A percentile compares a stretch with the other conserved stretches of the same genome.
Evolutionary conservation across 768 basidiomycete genomes (phyloP).

Genomic region (Phanerochaete carnosa): DNA sequence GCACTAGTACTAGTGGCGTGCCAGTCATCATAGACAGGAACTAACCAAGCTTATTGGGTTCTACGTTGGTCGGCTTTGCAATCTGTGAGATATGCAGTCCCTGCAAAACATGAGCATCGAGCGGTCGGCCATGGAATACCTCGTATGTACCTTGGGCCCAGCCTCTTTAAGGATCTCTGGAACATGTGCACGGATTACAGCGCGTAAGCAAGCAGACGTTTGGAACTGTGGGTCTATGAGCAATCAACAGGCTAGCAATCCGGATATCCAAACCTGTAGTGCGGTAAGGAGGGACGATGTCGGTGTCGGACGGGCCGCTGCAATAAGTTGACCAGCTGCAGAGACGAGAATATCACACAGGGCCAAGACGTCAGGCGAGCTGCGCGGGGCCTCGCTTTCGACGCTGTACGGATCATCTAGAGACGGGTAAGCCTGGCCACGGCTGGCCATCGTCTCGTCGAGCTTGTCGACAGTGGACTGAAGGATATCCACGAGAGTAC

Average conservation of each 20-base stretch:
- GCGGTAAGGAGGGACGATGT: constrained; percentile 15
- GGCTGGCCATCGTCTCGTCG: constrained; percentile 19
- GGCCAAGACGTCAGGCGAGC: constrained; percentile 25
- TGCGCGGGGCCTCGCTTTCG: constrained; percentile 28
- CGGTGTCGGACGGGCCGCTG: constrained; percentile 27
- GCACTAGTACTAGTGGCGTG: not conserved
- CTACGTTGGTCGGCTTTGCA: constrained; percentile 18
- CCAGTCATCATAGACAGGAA: not conserved
- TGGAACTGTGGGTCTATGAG: constrained; percentile 6
- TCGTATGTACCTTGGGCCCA: constrained; percentile 19
- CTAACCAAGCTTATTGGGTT: constrained; percentile 25
- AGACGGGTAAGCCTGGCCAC: constrained; percentile 21
- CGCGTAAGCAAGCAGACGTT: constrained; percentile 7
- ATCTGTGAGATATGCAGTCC: constrained; percentile 31
- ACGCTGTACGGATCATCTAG: constrained; percentile 26
- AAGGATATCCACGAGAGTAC: constrained; percentile 3
- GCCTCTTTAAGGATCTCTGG: constrained; percentile 29
- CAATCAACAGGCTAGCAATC: too few species aligned
- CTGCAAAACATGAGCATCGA: constrained; percentile 3
- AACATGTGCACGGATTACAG: constrained; percentile 15
- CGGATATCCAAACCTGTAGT: constrained; percentile 5
- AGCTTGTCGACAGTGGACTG: constrained; percentile 17
- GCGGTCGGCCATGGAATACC: not conserved
- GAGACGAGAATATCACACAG: constrained; percentile 29
- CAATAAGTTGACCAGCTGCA: constrained; percentile 32